These are phyloP conservation scores for Coffea eugenioides DNA, from an alignment of 257 asterid species.

Conservation along the genomic window DNA sequence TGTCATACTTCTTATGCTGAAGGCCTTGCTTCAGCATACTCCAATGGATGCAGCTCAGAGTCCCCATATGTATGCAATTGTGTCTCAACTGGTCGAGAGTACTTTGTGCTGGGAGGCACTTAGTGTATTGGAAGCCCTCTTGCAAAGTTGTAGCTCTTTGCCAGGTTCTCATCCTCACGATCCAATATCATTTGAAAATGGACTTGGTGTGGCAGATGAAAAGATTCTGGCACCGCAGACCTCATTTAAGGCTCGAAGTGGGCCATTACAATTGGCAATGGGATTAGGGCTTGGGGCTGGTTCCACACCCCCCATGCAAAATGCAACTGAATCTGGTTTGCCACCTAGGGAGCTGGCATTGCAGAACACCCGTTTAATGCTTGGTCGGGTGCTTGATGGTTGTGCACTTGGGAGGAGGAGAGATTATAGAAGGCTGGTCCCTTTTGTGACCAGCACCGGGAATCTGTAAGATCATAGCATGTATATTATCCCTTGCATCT, in stretches of 20 bases:
- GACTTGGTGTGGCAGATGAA: constrained; percentile 61
- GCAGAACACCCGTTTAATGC: constrained; percentile 84
- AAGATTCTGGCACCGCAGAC: constrained; percentile 80
- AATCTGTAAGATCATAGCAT: constrained; percentile 29
- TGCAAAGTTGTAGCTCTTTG: constrained; percentile 95
- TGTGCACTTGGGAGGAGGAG: constrained; percentile 90
- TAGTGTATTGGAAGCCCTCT: constrained; percentile 93
- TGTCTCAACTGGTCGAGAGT: constrained; percentile 95
- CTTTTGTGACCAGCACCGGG: constrained; percentile 81
- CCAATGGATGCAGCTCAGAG: constrained; percentile 96
- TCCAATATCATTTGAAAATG: constrained; percentile 63
- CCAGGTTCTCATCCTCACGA: constrained; percentile 81
- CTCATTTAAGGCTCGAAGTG: constrained; percentile 94
- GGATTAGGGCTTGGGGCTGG: constrained; percentile 57
- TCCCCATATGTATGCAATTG: constrained; percentile 96
- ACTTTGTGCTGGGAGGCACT: constrained; percentile 98
- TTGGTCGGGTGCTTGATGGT: constrained; percentile 86
- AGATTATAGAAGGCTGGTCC: constrained; percentile 88
- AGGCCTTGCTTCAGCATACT: constrained; percentile 96
- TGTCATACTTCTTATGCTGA: constrained; percentile 85
- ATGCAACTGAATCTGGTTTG: constrained; percentile 50
- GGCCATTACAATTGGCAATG: constrained; percentile 80
- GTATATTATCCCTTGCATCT: constrained; percentile 17
- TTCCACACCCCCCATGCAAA: constrained; percentile 34
- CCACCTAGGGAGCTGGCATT: constrained; percentile 68